Conservation (phyloP, 176 grass and related monocot species). For the Oryza punctata region DNA sequence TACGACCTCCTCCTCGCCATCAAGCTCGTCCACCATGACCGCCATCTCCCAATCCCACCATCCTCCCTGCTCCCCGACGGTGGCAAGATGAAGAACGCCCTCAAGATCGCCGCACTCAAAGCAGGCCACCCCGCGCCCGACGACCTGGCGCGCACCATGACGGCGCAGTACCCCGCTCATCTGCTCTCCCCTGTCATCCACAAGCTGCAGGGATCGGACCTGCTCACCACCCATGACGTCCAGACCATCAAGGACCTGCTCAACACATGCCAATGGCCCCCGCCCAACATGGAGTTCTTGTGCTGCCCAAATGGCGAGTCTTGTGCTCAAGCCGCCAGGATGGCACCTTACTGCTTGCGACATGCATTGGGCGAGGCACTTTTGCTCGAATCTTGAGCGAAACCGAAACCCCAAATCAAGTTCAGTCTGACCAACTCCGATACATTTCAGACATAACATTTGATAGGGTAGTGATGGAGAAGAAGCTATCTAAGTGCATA, state of each 20-base stretch:
- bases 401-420: too few species aligned
- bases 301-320: background rate
- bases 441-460: slow-evolving; percentile 1
- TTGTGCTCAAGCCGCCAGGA: background rate
- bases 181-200: background rate
- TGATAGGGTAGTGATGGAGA: background rate
- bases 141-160: background rate
- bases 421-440: background rate
- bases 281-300: background rate
- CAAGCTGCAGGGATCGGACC: background rate
- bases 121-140: too few species aligned
- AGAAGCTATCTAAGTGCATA: background rate
- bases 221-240: background rate
- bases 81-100: background rate
- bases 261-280: background rate
- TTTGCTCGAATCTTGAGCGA: background rate
- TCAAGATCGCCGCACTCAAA: background rate
- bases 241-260: background rate
- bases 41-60: background rate
- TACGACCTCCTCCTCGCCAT: slow-evolving; percentile 7
- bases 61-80: background rate
- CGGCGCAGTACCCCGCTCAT: background rate
- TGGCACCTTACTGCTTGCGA: background rate
- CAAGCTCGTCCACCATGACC: slow-evolving; percentile 9
- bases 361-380: background rate